A percentile compares a stretch with the other conserved stretches of the same genome.
Evolutionary conservation across 441 rosid species (phyloP).

Genomic region (Jatropha podagrica): DNA sequence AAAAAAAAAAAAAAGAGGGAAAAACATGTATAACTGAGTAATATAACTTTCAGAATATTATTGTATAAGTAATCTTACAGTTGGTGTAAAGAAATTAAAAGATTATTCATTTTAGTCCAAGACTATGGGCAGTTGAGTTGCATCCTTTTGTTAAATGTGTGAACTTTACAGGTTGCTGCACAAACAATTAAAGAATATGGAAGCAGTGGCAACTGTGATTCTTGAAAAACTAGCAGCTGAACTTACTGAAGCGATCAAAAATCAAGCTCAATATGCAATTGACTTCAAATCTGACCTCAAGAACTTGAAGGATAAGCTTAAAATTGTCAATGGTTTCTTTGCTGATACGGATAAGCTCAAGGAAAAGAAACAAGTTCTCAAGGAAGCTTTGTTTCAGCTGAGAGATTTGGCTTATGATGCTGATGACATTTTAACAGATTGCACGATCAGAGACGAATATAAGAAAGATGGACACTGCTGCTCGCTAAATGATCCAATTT

Average conservation of each 20-base stretch:
- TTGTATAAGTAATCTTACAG: no score
- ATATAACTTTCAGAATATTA: no score
- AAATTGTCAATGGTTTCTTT: constrained; percentile 27
- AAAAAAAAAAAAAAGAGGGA: no score
- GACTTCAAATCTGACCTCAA: constrained; percentile 20
- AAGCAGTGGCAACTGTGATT: background rate
- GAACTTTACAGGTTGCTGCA: no score
- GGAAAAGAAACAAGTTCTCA: constrained; percentile 21
- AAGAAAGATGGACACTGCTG: background rate
- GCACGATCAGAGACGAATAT: background rate
- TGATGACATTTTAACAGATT: constrained; percentile 29
- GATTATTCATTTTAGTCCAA: no score
- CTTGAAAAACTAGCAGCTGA: background rate
- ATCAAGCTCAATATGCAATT: constrained; percentile 18
- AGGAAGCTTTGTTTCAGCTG: constrained; percentile 20
- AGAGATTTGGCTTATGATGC: constrained; percentile 31
- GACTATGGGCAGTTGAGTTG: no score
- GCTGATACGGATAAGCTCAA: constrained; percentile 29
- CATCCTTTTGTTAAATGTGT: no score
- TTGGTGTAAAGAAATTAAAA: no score
- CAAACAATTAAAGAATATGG: background rate
- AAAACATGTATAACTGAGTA: no score
- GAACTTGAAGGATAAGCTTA: constrained; percentile 25
- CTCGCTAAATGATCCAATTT: background rate
- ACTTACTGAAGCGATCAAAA: constrained; percentile 4